These are phyloP conservation scores for Moricandia arvensis DNA, from an alignment of 345 rosid species.

Conservation along the genomic window DNA sequence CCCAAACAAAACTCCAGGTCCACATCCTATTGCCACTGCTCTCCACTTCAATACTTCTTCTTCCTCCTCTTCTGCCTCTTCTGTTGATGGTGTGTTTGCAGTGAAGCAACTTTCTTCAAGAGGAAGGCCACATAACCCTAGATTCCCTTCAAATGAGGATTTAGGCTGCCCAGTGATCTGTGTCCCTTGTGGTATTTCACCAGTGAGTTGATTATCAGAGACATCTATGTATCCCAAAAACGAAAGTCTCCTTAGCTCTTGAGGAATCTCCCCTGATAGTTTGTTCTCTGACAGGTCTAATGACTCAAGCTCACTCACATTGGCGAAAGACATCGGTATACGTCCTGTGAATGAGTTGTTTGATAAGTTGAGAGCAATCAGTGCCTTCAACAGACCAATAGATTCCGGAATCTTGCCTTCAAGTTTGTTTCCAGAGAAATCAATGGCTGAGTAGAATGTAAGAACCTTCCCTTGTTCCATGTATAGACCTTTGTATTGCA, in stretches of 20 bases:
- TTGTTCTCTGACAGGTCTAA: slow-evolving; percentile 25
- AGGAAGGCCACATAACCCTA: neutral
- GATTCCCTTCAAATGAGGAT: neutral
- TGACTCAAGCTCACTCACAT: slow-evolving; percentile 30
- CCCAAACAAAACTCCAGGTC: slow-evolving; percentile 25
- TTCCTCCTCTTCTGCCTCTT: neutral
- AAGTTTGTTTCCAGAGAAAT: slow-evolving; percentile 34
- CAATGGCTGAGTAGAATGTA: slow-evolving; percentile 5
- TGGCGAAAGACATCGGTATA: slow-evolving; percentile 25
- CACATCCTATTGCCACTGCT: neutral
- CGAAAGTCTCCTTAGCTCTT: slow-evolving; percentile 8
- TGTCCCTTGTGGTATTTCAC: neutral
- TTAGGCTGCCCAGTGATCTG: neutral
- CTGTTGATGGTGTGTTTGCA: neutral
- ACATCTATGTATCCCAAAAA: slow-evolving; percentile 18
- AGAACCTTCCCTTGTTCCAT: slow-evolving; percentile 36
- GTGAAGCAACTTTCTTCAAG: neutral
- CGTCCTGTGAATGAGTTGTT: slow-evolving; percentile 29
- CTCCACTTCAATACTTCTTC: slow-evolving; percentile 18
- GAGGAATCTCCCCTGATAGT: slow-evolving; percentile 21
- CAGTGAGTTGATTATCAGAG: neutral
- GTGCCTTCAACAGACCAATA: slow-evolving; percentile 19
- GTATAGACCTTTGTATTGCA: slow-evolving; percentile 34
- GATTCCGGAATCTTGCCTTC: slow-evolving; percentile 29
- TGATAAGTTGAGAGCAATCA: slow-evolving; percentile 35